Base-by-base conservation (phyloP, 768 basidiomycete species). In the Mycena alexandri region DNA sequence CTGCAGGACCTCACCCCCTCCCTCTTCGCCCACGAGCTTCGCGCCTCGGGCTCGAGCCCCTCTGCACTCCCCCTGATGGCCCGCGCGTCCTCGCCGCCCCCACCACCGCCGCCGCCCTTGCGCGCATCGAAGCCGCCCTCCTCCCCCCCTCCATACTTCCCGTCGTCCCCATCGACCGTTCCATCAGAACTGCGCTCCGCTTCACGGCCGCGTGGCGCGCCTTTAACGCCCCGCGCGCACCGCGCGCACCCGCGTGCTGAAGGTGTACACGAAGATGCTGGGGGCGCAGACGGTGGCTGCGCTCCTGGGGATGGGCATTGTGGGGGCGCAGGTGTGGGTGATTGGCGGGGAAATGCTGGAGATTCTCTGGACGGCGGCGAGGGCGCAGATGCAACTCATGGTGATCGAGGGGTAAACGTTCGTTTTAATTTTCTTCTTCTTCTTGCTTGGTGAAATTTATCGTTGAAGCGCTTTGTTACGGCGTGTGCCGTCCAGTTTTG, bases 261-360 rank as follows among this genome's bases (percentile, higher is more conserved):
- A 62, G 61, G 51, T 62, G 11, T 62, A 62, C 51, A 41, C 33
- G 2, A 62, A 62, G 61, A 53, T 62, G 61, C 2, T 62, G 22
- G 42, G 13, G n/a, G 42, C 43, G 41, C 61, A 62, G 50, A 34
- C 44, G 4, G 50, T 41, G 2, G 50, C 53, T 24, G 51, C 51
- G 41, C 16, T 62, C 10, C 41, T 53, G 6, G 61, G 61, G 6
- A 7, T 53, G 19, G 17, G 16, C 25, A 42, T 62, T 38, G 21
- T 62, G 25, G 61, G 51, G 4, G 51, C 42, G 24, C 51, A 62
- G 42, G 42, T 62, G n/a, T 62, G 53, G n/a, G 41, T 62, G 13
- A 62, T 53, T 44, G 61, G 61, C 29, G 61, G 61, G 24, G 61
- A 62, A n/a, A n/a, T n/a, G n/a, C n/a, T n/a, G n/a, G n/a, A n/a